Conservation (phyloP, 768 basidiomycete species). For the Coprinellus micaceus region DNA sequence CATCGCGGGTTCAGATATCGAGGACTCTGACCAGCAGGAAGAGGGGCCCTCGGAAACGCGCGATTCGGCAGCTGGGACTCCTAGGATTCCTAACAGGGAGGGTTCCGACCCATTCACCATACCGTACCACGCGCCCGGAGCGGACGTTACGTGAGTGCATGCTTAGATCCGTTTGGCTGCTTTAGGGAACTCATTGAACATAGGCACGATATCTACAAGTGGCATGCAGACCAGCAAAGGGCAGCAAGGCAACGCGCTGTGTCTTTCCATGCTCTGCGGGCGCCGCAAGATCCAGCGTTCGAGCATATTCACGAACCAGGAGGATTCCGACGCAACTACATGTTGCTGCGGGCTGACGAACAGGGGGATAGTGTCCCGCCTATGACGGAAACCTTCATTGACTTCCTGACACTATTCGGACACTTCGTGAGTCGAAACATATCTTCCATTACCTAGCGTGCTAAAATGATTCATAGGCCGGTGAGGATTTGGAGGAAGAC, state of each 20-base stretch:
- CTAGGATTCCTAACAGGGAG: too few relatives aligned
- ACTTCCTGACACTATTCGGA: conserved; percentile 92
- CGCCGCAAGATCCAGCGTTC: conserved; percentile 68
- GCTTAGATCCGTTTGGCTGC: conserved; percentile 11
- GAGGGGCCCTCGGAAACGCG: conserved; percentile 19
- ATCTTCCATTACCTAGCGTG: neutral
- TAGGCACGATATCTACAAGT: conserved; percentile 93
- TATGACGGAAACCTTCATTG: conserved; percentile 83
- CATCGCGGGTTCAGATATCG: conserved; percentile 24
- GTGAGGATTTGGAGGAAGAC: conserved; percentile 85
- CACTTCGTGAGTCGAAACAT: conserved; percentile 73
- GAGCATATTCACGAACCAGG: conserved; percentile 95
- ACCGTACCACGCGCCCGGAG: conserved; percentile 81
- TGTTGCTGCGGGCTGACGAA: conserved; percentile 67
- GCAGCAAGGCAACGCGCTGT: conserved; percentile 62
- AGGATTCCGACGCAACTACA: conserved; percentile 88
- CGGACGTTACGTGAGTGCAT: conserved; percentile 83
- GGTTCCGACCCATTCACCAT: conserved; percentile 79
- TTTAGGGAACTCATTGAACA: neutral
- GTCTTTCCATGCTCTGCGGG: conserved; percentile 60
- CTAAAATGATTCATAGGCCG: conserved; percentile 52
- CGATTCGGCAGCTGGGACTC: conserved; percentile 14
- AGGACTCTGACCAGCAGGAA: conserved; percentile 25
- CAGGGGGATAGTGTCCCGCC: conserved; percentile 58
- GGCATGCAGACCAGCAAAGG: conserved; percentile 74